These are phyloP conservation scores for Populus hybrid DNA, from an alignment of 441 rosid species.

Conservation along the genomic window DNA sequence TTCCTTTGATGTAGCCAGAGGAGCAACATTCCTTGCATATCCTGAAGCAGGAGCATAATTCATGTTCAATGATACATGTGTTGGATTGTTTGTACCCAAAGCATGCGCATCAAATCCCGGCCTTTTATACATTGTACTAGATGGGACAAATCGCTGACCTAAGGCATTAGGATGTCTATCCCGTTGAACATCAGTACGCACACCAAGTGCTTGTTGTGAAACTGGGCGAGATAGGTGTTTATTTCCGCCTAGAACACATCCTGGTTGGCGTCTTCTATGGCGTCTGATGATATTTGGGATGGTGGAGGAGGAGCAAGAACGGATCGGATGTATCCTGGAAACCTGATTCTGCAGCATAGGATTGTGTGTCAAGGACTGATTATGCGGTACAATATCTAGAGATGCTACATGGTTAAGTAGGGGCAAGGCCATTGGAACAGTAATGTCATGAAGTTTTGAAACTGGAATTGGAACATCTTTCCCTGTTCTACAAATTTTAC, in stretches of 20 bases:
- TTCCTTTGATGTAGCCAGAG: slow-evolving; percentile 23
- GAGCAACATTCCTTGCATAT: slow-evolving; percentile 17
- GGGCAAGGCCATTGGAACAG: slow-evolving; percentile 20
- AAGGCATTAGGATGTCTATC: slow-evolving; percentile 25
- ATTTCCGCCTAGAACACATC: slow-evolving; percentile 17
- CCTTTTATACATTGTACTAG: slow-evolving; percentile 28
- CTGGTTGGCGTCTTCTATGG: slow-evolving; percentile 18
- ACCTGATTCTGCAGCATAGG: slow-evolving; percentile 19
- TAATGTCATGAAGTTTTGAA: slow-evolving; percentile 15
- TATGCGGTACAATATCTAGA: slow-evolving; percentile 4
- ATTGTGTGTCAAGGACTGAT: slow-evolving; percentile 7
- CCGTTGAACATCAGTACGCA: slow-evolving; percentile 26
- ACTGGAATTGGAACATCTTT: slow-evolving; percentile 14
- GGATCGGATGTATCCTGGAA: slow-evolving; percentile 18
- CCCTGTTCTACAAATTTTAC: slow-evolving; percentile 44
- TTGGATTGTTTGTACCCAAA: slow-evolving; percentile 11
- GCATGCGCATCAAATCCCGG: slow-evolving; percentile 19
- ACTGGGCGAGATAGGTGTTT: slow-evolving; percentile 17
- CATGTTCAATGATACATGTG: slow-evolving; percentile 26
- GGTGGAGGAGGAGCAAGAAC: slow-evolving; percentile 47
- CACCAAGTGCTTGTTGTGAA: slow-evolving; percentile 28
- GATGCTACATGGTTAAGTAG: slow-evolving; percentile 26
- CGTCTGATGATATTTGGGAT: slow-evolving; percentile 29
- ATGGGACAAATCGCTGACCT: slow-evolving; percentile 26
- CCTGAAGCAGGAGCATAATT: slow-evolving; percentile 24